These are phyloP conservation scores for Elsinoe arachidis DNA, from an alignment of 2,329 filamentous ascomycete genomes.

Conservation along the genomic window DNA sequence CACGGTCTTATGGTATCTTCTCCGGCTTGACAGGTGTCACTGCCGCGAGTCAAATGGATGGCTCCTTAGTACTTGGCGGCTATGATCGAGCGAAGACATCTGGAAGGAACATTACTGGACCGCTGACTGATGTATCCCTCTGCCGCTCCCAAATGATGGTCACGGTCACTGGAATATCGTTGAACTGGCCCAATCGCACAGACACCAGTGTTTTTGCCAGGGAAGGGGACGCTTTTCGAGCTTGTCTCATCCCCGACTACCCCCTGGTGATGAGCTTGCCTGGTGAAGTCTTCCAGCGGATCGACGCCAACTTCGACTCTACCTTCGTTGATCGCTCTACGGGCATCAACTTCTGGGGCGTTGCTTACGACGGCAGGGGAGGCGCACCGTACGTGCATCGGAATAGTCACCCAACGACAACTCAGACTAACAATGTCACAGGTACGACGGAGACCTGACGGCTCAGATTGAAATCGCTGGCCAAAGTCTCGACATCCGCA, in stretches of 20 bases:
- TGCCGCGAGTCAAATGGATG: neutral
- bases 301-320: neutral
- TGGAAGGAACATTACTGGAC: neutral
- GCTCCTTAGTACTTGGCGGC: constrained; percentile 1
- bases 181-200: constrained; percentile 2
- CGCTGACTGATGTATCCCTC: neutral
- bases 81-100: neutral
- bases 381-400: neutral
- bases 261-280: neutral
- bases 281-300: neutral
- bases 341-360: constrained; percentile 4
- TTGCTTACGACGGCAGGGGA: neutral
- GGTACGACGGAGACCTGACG: neutral
- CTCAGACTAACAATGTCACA: neutral
- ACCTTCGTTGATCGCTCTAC: neutral
- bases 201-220: neutral
- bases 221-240: neutral
- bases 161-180: neutral
- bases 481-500: neutral
- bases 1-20: neutral
- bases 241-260: neutral
- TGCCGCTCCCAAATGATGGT: constrained; percentile 3
- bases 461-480: neutral
- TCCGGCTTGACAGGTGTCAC: neutral
- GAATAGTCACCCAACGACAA: neutral